These are phyloP conservation scores for Myxozyma lipomycoides DNA, from an alignment of 805 yeast species.

Conservation along the genomic window DNA sequence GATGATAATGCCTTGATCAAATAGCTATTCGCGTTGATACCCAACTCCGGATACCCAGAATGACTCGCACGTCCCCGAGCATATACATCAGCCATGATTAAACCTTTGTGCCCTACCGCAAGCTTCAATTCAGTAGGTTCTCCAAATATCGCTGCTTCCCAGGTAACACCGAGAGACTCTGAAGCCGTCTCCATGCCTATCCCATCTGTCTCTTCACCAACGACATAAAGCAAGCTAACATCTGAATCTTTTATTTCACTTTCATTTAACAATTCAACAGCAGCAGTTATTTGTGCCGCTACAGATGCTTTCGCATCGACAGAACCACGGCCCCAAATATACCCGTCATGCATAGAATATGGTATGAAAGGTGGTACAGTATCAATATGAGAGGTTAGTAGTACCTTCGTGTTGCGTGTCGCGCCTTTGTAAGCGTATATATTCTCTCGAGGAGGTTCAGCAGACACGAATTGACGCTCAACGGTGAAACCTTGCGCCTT, in stretches of 20 bases:
- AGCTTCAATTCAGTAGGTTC: constrained; percentile 70
- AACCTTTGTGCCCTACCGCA: constrained; percentile 60
- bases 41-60: constrained; percentile 67
- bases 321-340: constrained; percentile 62
- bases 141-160: constrained; percentile 65
- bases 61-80: constrained; percentile 39
- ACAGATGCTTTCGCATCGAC: constrained; percentile 71
- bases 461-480: constrained; percentile 42
- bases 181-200: constrained; percentile 54
- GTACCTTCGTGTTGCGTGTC: constrained; percentile 45
- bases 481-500: constrained; percentile 49
- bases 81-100: constrained; percentile 16
- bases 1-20: constrained; percentile 50
- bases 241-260: constrained; percentile 50
- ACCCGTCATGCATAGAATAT: constrained; percentile 46
- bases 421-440: constrained; percentile 55
- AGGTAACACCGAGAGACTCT: constrained; percentile 39
- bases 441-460: constrained; percentile 42
- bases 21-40: constrained; percentile 58
- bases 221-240: constrained; percentile 55
- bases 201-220: constrained; percentile 70
- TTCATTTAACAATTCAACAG: constrained; percentile 44
- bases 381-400: constrained; percentile 63
- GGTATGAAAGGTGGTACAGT: constrained; percentile 67
- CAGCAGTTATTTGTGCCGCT: constrained; percentile 57